Evolutionary conservation across 768 basidiomycete species (phyloP).

Genomic region (Macrolepiota albuminosa): DNA sequence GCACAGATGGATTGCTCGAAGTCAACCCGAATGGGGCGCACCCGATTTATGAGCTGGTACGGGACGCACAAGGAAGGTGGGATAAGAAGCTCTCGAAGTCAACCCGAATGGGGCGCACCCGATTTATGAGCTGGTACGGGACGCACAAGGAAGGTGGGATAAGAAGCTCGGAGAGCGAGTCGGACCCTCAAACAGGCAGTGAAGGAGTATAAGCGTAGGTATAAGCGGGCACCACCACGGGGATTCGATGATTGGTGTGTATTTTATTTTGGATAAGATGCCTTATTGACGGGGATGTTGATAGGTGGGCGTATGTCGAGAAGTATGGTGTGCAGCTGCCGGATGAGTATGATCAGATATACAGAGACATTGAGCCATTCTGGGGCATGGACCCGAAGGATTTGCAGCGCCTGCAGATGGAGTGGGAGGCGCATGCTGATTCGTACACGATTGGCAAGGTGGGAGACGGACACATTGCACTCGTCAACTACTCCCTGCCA

Average conservation of each 20-base stretch:
- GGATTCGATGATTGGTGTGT: conserved; percentile 57
- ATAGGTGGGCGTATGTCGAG: conserved; percentile 46
- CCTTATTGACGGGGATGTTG: neutral
- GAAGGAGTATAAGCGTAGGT: conserved; percentile 70
- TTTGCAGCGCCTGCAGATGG: conserved; percentile 28
- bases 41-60: conserved; percentile 76
- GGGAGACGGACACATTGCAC: conserved; percentile 16
- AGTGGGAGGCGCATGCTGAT: conserved; percentile 32
- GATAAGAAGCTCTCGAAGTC: conserved; percentile 46
- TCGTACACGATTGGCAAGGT: conserved; percentile 37
- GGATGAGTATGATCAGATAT: conserved; percentile 80
- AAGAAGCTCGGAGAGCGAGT: conserved; percentile 63
- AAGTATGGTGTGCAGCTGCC: conserved; percentile 65
- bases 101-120: conserved; percentile 56
- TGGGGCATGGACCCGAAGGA: conserved; percentile 53
- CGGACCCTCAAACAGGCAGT: conserved; percentile 73
- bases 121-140: conserved; percentile 68
- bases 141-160: conserved; percentile 66
- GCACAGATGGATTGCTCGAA: conserved; percentile 34
- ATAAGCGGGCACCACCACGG: conserved; percentile 67
- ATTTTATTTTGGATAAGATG: neutral
- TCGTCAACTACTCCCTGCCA: conserved; percentile 27
- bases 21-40: conserved; percentile 45
- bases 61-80: conserved; percentile 66
- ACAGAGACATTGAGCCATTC: conserved; percentile 76